These are phyloP conservation scores for Ophiostoma novo-ulmi DNA, from an alignment of 2,329 filamentous ascomycete genomes.

Conservation along the genomic window DNA sequence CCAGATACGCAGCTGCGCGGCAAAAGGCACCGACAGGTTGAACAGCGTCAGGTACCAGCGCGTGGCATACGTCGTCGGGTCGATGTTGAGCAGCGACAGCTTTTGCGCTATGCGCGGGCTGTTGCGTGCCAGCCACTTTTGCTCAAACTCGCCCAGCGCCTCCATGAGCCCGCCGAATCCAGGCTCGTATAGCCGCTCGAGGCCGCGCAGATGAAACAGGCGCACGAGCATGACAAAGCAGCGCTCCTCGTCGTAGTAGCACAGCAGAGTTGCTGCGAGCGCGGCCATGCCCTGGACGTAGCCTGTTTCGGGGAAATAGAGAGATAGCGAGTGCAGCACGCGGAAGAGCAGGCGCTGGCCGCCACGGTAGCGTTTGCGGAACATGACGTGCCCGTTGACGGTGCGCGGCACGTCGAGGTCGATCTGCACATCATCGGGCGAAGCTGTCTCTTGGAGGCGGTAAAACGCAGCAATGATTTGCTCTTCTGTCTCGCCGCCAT, in stretches of 20 bases:
- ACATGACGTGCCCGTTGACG: constrained; percentile 96
- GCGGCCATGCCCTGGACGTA: constrained; percentile 99
- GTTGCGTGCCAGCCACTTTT: constrained; percentile 70
- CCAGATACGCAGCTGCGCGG: constrained; percentile 92
- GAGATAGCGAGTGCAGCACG: constrained; percentile 82
- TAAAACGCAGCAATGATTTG: constrained; percentile 67
- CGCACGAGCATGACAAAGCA: constrained; percentile 96
- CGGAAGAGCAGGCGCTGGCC: constrained; percentile 89
- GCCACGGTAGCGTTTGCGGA: constrained; percentile 81
- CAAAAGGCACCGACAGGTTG: constrained; percentile 92
- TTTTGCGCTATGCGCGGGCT: constrained; percentile 64
- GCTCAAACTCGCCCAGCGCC: constrained; percentile 78
- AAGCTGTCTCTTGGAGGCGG: constrained; percentile 65
- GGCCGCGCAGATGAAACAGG: constrained; percentile 81
- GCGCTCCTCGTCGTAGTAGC: constrained; percentile 93
- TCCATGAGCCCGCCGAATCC: constrained; percentile 85
- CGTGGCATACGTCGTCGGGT: constrained; percentile 88
- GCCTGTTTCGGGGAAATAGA: constrained; percentile 85
- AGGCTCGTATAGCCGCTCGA: constrained; percentile 75
- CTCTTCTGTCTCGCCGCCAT: constrained; percentile 61
- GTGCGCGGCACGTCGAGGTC: constrained; percentile 94
- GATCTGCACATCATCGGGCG: constrained; percentile 91
- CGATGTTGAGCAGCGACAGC: constrained; percentile 72
- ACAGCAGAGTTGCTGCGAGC: constrained; percentile 83
- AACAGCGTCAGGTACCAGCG: constrained; percentile 97